Conservation (phyloP, 805 yeast species). For the Kregervanrija fluxuum region DNA sequence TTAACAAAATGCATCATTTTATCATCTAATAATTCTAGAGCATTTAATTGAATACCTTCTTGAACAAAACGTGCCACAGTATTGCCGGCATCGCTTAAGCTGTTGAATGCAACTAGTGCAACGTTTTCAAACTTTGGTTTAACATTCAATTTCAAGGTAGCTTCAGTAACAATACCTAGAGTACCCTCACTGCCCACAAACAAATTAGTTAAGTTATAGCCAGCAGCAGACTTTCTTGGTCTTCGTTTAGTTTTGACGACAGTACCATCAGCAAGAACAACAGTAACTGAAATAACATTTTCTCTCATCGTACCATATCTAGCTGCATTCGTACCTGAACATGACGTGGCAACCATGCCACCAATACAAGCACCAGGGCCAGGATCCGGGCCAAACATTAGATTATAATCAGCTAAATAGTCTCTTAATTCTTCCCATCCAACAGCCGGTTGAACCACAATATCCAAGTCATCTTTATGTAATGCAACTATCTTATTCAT, state of each 20-base stretch:
- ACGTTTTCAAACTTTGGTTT: slow-evolving; percentile 56
- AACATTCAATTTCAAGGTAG: slow-evolving; percentile 58
- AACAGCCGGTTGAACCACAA: slow-evolving; percentile 70
- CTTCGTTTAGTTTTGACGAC: slow-evolving; percentile 65
- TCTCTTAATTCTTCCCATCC: slow-evolving; percentile 70
- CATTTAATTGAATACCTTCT: slow-evolving; percentile 66
- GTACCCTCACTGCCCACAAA: slow-evolving; percentile 85
- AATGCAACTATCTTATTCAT: slow-evolving; percentile 53
- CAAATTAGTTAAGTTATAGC: slow-evolving; percentile 69
- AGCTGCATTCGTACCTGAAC: slow-evolving; percentile 76
- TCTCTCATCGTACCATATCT: slow-evolving; percentile 79
- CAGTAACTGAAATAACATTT: slow-evolving; percentile 59
- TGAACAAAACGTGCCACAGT: slow-evolving; percentile 62
- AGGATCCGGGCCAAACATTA: slow-evolving; percentile 69
- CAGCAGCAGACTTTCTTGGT: slow-evolving; percentile 75
- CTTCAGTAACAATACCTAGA: slow-evolving; percentile 62
- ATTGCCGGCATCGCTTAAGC: slow-evolving; percentile 58
- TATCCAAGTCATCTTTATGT: slow-evolving; percentile 61
- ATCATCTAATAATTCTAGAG: slow-evolving; percentile 71
- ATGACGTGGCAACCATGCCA: slow-evolving; percentile 71
- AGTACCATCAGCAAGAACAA: slow-evolving; percentile 77
- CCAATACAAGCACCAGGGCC: slow-evolving; percentile 80
- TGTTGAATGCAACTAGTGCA: slow-evolving; percentile 62
- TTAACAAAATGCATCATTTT: slow-evolving; percentile 71
- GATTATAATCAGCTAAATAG: slow-evolving; percentile 37